phyloP scores from a whole-genome alignment of 192 early-diverging fungal species.

The Entomortierella beljakovae region DNA sequence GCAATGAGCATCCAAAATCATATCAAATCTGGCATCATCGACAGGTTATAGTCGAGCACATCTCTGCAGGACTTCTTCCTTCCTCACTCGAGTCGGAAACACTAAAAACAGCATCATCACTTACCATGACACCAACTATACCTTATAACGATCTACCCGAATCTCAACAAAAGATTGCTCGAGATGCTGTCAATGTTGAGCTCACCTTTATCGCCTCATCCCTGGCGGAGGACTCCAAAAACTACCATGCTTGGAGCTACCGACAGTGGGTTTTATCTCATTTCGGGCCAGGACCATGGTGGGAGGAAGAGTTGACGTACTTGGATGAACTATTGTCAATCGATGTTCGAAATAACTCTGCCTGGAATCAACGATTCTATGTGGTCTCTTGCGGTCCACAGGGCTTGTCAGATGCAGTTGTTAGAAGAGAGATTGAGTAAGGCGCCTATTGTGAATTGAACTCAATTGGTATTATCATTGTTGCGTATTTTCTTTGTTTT shows the following conservation, averaged over 20 bases:
- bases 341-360: constrained; percentile 97
- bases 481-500: not conserved
- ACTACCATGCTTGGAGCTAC: constrained; percentile 99
- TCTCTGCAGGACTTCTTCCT: constrained; percentile 11
- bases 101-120: not conserved
- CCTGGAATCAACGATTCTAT: constrained; percentile 98
- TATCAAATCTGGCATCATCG: constrained; percentile 98
- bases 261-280: constrained; percentile 90
- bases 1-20: constrained; percentile 85
- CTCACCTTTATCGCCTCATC: constrained; percentile 75
- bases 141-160: constrained; percentile 20
- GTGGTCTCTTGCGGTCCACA: constrained; percentile 59
- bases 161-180: constrained; percentile 47
- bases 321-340: constrained; percentile 75
- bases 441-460: constrained; percentile 4
- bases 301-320: constrained; percentile 84
- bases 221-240: constrained; percentile 90
- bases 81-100: constrained; percentile 35
- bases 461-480: not conserved
- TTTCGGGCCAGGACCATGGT: constrained; percentile 71
- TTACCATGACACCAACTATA: constrained; percentile 17
- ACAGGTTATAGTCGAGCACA: constrained; percentile 72
- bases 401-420: constrained; percentile 50
- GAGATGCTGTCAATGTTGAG: constrained; percentile 68
- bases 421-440: constrained; percentile 77